Percentiles rank a stretch among this genome's conserved stretches.
Conservation (phyloP, 1,284 basidiomycete species). For the Malassezia equina region DNA sequence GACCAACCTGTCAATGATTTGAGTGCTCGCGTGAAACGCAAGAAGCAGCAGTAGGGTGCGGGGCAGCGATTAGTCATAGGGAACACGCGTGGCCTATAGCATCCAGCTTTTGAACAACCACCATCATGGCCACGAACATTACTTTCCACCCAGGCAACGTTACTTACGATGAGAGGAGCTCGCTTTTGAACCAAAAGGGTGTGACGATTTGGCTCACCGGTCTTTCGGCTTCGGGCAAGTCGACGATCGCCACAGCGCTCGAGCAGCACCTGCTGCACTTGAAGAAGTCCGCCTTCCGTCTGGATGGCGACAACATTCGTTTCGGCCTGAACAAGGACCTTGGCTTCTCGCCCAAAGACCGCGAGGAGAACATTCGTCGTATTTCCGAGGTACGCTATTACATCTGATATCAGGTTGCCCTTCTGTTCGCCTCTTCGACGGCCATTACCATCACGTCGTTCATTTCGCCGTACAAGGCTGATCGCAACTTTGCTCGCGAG, state of each 20-base stretch:
- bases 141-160: slow-evolving; percentile 63
- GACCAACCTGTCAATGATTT: slow-evolving; percentile 13
- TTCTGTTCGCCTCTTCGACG: slow-evolving; percentile 79
- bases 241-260: slow-evolving; percentile 90
- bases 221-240: slow-evolving; percentile 54
- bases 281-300: slow-evolving; percentile 73
- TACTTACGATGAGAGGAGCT: slow-evolving; percentile 36
- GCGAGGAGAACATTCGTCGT: slow-evolving; percentile 92
- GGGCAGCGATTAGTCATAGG: slow-evolving; percentile 8
- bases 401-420: slow-evolving; percentile 56
- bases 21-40: slow-evolving; percentile 13
- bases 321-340: slow-evolving; percentile 97
- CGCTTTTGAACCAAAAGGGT: slow-evolving; percentile 30
- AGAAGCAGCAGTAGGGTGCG: slow-evolving; percentile 9
- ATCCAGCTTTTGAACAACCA: not conserved
- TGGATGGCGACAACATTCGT: slow-evolving; percentile 94
- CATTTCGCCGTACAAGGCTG: slow-evolving; percentile 86
- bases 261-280: slow-evolving; percentile 89
- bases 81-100: too few species aligned
- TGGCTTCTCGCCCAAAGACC: slow-evolving; percentile 85
- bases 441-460: slow-evolving; percentile 86
- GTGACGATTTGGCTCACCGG: slow-evolving; percentile 35
- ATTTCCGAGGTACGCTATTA: slow-evolving; percentile 63
- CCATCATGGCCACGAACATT: slow-evolving; percentile 69
- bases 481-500: slow-evolving; percentile 71